Base-by-base conservation (phyloP, 1,284 basidiomycete genomes). In the Microbotryomycetes sp. region DNA sequence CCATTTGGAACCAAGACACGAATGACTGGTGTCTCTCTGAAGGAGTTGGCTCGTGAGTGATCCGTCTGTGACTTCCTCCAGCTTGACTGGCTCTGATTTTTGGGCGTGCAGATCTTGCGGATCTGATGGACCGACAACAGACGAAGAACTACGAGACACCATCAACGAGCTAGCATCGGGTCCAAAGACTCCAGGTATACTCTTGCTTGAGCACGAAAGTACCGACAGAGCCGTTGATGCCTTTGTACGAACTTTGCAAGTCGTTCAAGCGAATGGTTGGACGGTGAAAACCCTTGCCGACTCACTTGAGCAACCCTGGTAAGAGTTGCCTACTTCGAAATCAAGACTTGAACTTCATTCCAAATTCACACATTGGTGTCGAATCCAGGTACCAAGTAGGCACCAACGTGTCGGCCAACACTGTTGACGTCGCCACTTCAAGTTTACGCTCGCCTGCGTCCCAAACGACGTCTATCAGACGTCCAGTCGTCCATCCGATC, bases 121-220 rank as follows among this genome's bases (percentile, higher is more conserved):
- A 3, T 61, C 14, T 63, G 64, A 53, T 49, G 61, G 56, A 2
- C 54, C 66, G 2, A n/a, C 19, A 6, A 45, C 3, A 28, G 55
- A 61, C 22, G 28, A 45, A 1, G 68, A 54, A 2, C 59, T 69
- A 16, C 58, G 58, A 30, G 28, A 36, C 3, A 61, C 62, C 56
- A 26, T 67, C 16, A 30, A 6, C 4, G 56, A 49, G 12, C 61
- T 56, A 32, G 42, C 56, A 15, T 23, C 12, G 6, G 64, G 58
- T 4, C 15, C 51, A 26, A 64, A 62, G 49, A 55, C 63, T 19
- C 60, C 62, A 3, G 68, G 65, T 36, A 14, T 59, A 90, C 81
- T 92, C 68, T 80, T 89, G 63, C 81, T 93, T 65, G 87, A 92
- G 76, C 91, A 94, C 76, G 91, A 92, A 75, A 77, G 86, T n/a